Percentiles rank a stretch among this genome's conserved stretches.
Evolutionary conservation across 352 stramenopile species (phyloP).

Genomic region (Globisporangium nodosum): DNA sequence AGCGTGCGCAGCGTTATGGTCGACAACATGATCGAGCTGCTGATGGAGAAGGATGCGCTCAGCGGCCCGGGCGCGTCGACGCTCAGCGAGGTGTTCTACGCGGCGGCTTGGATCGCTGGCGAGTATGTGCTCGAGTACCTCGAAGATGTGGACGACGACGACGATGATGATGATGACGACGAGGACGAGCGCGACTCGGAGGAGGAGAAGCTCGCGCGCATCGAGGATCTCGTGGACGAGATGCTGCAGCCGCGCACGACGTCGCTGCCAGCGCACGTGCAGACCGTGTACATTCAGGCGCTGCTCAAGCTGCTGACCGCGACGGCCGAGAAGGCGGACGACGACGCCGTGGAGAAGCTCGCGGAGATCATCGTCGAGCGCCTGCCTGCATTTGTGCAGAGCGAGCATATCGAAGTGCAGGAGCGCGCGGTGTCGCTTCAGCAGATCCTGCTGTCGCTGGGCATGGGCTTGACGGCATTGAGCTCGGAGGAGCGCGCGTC

Average conservation of each 20-base stretch:
- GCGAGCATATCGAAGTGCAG: conserved; percentile 92
- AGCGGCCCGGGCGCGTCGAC: conserved; percentile 70
- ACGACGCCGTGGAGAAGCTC: conserved; percentile 80
- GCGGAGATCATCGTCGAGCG: conserved; percentile 80
- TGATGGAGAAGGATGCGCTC: conserved; percentile 86
- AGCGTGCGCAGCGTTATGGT: conserved; percentile 94
- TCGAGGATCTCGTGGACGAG: conserved; percentile 74
- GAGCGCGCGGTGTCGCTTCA: conserved; percentile 90
- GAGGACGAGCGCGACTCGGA: conserved; percentile 67
- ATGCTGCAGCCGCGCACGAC: conserved; percentile 80
- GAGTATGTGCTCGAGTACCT: conserved; percentile 94
- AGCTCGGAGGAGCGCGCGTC: conserved; percentile 56
- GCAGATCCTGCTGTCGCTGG: conserved; percentile 57
- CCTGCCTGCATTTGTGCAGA: conserved; percentile 87
- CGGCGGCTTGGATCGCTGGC: conserved; percentile 96
- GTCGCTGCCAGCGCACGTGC: conserved; percentile 82
- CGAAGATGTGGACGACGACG: conserved; percentile 73
- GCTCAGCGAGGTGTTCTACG: conserved; percentile 92
- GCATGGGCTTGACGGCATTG: conserved; percentile 52
- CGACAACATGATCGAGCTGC: conserved; percentile 91
- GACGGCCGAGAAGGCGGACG: conserved; percentile 65
- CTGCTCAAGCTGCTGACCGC: conserved; percentile 87
- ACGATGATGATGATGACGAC: conserved; percentile 72
- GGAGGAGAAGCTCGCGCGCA: conserved; percentile 83
- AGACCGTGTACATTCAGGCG: conserved; percentile 94